Conservation (phyloP, 2,329 filamentous ascomycete genomes). For the Ophiostoma pallidulum region DNA sequence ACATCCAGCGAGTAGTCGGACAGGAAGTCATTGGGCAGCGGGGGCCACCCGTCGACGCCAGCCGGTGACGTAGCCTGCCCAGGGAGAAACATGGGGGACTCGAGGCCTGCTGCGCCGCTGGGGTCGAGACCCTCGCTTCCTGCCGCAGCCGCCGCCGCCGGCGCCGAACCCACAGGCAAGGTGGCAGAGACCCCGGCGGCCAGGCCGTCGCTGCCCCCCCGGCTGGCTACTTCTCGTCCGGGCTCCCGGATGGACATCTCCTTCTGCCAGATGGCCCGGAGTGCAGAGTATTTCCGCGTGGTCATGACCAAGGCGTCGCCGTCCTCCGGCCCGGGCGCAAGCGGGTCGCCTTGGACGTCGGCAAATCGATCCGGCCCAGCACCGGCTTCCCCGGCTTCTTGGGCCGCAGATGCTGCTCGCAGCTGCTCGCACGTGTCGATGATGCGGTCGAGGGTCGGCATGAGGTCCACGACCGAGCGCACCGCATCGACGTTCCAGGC, state of each 20-base stretch:
- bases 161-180: background rate
- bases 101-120: too few relatives aligned
- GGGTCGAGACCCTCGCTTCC: background rate
- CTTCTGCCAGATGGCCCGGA: conserved; percentile 7
- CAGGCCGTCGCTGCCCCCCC: too few relatives aligned
- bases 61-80: background rate
- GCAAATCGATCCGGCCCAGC: too few relatives aligned
- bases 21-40: background rate
- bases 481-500: conserved; percentile 28
- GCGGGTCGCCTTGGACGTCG: too few relatives aligned
- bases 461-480: conserved; percentile 24
- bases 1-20: conserved; percentile 1
- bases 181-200: too few relatives aligned
- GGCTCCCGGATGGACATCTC: background rate
- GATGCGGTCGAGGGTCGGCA: conserved; percentile 21
- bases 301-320: background rate
- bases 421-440: conserved; percentile 9
- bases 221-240: background rate
- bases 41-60: background rate
- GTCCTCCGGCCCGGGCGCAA: background rate
- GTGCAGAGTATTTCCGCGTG: background rate
- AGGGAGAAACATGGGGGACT: background rate
- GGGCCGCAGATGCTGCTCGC: background rate
- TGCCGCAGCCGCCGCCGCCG: background rate
- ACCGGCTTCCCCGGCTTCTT: background rate